These are phyloP conservation scores for Lyophyllum decastes DNA, from an alignment of 768 basidiomycete genomes.

Conservation along the genomic window DNA sequence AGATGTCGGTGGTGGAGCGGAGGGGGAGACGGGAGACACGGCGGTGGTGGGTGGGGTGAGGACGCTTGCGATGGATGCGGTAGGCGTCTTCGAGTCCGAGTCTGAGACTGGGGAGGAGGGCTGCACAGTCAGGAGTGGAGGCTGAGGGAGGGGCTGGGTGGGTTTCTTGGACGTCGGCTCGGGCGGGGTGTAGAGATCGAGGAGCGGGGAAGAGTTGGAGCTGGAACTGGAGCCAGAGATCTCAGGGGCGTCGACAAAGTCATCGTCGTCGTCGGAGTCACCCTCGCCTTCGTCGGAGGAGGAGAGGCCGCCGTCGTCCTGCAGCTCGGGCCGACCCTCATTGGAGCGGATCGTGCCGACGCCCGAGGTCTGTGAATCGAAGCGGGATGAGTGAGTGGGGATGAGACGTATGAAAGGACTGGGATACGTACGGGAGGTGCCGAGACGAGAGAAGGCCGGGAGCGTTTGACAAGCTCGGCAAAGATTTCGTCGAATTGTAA, in stretches of 20 bases:
- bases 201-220: not conserved
- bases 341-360: constrained; percentile 80
- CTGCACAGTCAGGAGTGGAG: constrained; percentile 3
- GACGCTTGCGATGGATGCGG: constrained; percentile 2
- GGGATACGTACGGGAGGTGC: constrained; percentile 82
- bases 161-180: not conserved
- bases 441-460: constrained; percentile 68
- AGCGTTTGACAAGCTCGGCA: constrained; percentile 60
- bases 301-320: constrained; percentile 81
- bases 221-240: not conserved
- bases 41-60: constrained; percentile 7
- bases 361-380: constrained; percentile 66
- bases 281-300: constrained; percentile 30
- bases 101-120: constrained; percentile 7
- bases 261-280: constrained; percentile 30
- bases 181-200: not conserved
- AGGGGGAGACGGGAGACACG: too few species aligned
- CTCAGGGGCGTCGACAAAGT: not conserved
- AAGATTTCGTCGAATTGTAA: constrained; percentile 64
- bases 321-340: constrained; percentile 51
- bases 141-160: not conserved
- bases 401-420: too few species aligned
- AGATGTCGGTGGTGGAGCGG: not conserved
- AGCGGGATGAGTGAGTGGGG: not conserved
- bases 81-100: not conserved